Evolutionary conservation across 108 stramenopile species (phyloP).

Genomic region (Nitzschia sp.): DNA sequence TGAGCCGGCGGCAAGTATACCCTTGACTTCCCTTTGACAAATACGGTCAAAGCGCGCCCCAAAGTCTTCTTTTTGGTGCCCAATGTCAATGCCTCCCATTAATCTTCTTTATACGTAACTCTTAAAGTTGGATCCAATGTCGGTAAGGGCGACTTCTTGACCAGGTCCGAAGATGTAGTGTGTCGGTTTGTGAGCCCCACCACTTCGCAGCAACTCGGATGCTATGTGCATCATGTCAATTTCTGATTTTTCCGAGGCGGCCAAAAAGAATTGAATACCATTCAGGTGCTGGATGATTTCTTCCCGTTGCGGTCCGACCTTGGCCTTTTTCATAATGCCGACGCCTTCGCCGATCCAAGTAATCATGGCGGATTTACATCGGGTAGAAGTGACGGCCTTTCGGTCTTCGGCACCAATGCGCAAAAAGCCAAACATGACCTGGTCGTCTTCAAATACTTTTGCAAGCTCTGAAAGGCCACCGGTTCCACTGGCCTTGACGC

Average conservation of each 20-base stretch:
- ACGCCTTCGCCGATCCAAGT: conserved; percentile 16
- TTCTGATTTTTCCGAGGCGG: conserved; percentile 10
- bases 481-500: conserved; percentile 5
- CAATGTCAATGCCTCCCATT: too few species aligned
- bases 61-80: too few species aligned
- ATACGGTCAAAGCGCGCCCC: too few species aligned
- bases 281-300: conserved; percentile 10
- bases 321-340: conserved; percentile 26
- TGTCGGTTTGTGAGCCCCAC: conserved; percentile 26
- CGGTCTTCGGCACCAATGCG: conserved; percentile 26
- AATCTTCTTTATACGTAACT: conserved; percentile 19
- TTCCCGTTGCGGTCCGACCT: conserved; percentile 23
- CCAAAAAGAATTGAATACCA: conserved; percentile 20
- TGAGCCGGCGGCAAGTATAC: too few species aligned
- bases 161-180: conserved; percentile 29
- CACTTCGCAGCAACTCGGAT: conserved; percentile 22
- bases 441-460: conserved; percentile 13
- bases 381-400: conserved; percentile 19
- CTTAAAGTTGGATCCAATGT: conserved; percentile 21
- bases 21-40: too few species aligned
- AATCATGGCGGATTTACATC: conserved; percentile 21
- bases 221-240: conserved; percentile 25
- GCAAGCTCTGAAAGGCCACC: conserved; percentile 18
- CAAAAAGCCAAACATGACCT: conserved; percentile 18
- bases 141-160: conserved; percentile 20